Evolutionary conservation across 139 green algal genomes (phyloP), one percentile per base, ranked within the genome.

Genomic region (Chlamydomonas eustigma): DNA sequence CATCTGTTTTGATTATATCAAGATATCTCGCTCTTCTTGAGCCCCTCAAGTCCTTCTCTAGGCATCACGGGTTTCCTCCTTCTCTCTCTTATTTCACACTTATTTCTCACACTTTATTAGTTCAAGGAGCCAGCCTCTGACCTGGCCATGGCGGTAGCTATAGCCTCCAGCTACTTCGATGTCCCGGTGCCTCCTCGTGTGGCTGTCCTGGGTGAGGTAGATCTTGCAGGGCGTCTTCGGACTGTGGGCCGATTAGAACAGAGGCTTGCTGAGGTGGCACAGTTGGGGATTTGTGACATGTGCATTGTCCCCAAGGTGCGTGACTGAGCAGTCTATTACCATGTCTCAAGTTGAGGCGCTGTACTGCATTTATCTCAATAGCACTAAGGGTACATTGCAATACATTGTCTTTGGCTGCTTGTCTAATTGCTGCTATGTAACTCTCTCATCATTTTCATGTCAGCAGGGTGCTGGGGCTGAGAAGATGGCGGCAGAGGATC

Each of bases 141-240:
- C 39, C 73, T 85, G 28, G 73, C 81, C 24, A 70, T 85, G 0
- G 67, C 67, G 4, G 39, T 85, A 2, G 81, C 81, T 6, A 74
- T 85, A 25, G 68, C 69, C 4, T 68, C 76, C 32, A 78, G 72
- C 50, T 80, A 78, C 76, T 76, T 77, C 68, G 69, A 78, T 73
- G 34, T 22, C 12, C 25, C 44, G 0, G 68, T 83, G 4, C 73
- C 76, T 1, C 31, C 44, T 0, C 58, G 80, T 37, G 38, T 86
- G 31, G 81, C 70, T 0, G 76, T 77, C 18, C 74, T 68, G 22
- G 81, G 81, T 0, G 81, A 86, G 76, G 81, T 86, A 58, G 80
- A 85, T 35, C 76, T 85, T 65, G 72, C 50, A 0, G 80, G 80
- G 8, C 70, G 65, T 3, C 51, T 85, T 34, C 76, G 80, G 0